Base-by-base conservation (phyloP, 2,329 filamentous ascomycete genomes). In the Teratosphaeria pseudoeucalypti region DNA sequence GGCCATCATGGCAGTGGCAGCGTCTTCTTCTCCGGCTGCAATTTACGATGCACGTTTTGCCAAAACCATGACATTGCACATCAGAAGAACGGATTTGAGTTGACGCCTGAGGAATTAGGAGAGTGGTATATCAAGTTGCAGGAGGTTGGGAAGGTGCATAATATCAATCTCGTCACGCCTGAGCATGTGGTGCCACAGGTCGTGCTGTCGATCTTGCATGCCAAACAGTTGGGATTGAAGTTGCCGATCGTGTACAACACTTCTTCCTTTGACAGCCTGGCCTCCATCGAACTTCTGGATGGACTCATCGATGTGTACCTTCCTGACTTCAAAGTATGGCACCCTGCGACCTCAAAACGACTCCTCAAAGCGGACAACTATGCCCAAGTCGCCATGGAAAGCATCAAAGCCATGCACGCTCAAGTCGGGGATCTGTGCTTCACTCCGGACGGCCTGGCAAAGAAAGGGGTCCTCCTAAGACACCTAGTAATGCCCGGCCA, bases 261-360 rank as follows among this genome's bases (percentile, higher is more conserved):
- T 0, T 91, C 87, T 0, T 85, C 86, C 11, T 95, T 89, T 68
- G 90, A 95, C 73, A 90, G 86, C 1, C 75, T 87, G 0, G 85
- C 84, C 2, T 90, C 86, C 0, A 76, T 95, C 1, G 74, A 84
- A 61, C 77, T 94, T 9, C 81, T 95, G 66, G 85, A 94, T 66
- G 89, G 89, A 0, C 76, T 95, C 32, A 84, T 94, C 0, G 89
- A 94, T 70, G 90, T 95, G 53, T 95, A 94, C 70, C 77, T 95
- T n/a, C 87, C 89, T 0, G 89, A 95, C 70, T 94, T 94, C 78
- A 94, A 95, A 72, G 84, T 92, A 10, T 94, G 88, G 89, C 82
- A 82, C 32, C 72, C 79, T 1, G 76, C 72, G 26, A 86, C 87
- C 0, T 87, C 87, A 23, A 86, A 82, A 66, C 79, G 89, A 11